phyloP scores from a whole-genome alignment of 306 rosid genomes.

The Coriaria nepalensis region DNA sequence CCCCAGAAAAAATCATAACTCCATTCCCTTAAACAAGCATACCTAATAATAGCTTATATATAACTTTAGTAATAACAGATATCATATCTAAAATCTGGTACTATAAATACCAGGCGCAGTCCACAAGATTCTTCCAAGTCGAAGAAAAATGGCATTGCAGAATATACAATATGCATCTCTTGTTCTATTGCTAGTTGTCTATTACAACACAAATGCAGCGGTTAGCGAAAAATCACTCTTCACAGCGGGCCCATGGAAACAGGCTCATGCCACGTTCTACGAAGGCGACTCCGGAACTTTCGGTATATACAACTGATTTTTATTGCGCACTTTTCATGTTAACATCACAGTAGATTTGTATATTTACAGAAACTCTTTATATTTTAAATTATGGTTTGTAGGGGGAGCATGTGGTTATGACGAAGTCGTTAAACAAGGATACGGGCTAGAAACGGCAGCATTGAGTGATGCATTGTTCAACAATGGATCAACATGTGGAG shows the following conservation, averaged over 20 bases:
- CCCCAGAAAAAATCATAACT: too few species aligned
- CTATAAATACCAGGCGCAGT: too few species aligned
- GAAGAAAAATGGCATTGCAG: conserved; percentile 16
- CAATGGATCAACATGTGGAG: conserved; percentile 46
- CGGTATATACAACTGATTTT: conserved; percentile 44
- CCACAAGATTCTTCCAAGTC: too few species aligned
- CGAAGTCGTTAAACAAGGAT: conserved; percentile 57
- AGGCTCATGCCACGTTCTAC: conserved; percentile 68
- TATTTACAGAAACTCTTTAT: too few species aligned
- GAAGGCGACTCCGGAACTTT: conserved; percentile 47
- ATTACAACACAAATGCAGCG: background rate
- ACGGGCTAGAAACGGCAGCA: conserved; percentile 60
- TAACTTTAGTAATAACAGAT: too few species aligned
- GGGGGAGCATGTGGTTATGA: conserved; percentile 87
- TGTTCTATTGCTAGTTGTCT: background rate
- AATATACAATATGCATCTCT: too few species aligned
- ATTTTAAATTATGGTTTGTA: too few species aligned
- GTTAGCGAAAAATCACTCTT: conserved; percentile 3
- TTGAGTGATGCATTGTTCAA: conserved; percentile 51
- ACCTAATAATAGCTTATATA: too few species aligned
- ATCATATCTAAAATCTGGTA: too few species aligned
- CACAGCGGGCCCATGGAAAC: conserved; percentile 41
- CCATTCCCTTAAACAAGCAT: too few species aligned
- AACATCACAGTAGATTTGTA: too few species aligned
- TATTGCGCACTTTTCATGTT: too few species aligned